Base-by-base conservation (phyloP, 352 stramenopile species). In the Stramenopiles sp. region DNA sequence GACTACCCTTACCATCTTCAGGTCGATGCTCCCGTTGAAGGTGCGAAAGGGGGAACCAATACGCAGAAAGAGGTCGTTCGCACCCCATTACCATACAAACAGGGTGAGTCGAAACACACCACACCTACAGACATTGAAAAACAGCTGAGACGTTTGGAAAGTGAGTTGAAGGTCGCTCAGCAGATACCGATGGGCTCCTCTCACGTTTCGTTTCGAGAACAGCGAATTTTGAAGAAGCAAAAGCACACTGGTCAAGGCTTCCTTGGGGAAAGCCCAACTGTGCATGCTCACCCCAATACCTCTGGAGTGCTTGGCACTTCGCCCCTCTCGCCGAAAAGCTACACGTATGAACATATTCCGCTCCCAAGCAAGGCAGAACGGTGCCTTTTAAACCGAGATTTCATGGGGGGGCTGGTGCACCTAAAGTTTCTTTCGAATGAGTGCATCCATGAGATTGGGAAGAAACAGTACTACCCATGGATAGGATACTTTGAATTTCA, bases 401-500 rank as follows among this genome's bases (percentile, higher is more conserved):
- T 97, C 82, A 97, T 92, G 0, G 95, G 94, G 32, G 94, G 94
- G 0, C 86, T 96, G 0, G 92, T 95, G 7, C 91, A 98, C 80
- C 86, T 98, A 44, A 93, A 98, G 85, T 97, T 97, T 71, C 85
- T 95, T 81, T 92, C 94, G 84, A 94, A 90, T 81, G n/a, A n/a
- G n/a, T n/a, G n/a, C n/a, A n/a, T n/a, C n/a, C 90, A 95, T 32
- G 90, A 97, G 29, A 88, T 22, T 82, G 27, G 84, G 82, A 0
- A 7, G 30, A 76, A 78, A 0, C 32, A 83, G 86, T 90, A 87
- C 44, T 84, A 97, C 31, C 82, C 97, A 80, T 98, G 94, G 94
- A 89, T 97, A 14, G 94, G 89, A 0, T 98, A 98, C 86, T 95
- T 92, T 78, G 92, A 92, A 25, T 97, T 96, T 81, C 94, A 98